phyloP scores from a whole-genome alignment of 345 rosid species.

The Fremontodendron californicum region DNA sequence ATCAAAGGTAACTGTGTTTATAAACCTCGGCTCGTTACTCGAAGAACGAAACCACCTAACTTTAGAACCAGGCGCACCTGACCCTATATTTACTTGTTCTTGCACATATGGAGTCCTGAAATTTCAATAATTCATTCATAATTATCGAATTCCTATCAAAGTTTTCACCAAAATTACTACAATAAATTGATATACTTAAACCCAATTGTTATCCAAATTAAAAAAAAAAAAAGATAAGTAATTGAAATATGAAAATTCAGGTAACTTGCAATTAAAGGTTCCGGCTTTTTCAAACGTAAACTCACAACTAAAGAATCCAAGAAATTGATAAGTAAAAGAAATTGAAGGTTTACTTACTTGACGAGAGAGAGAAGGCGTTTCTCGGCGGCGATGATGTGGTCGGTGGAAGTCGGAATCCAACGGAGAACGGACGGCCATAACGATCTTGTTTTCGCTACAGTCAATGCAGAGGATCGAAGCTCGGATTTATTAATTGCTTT shows the following conservation, averaged over 20 bases:
- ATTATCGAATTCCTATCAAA: background rate
- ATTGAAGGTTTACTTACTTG: conserved; percentile 40
- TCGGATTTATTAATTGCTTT: conserved; percentile 51
- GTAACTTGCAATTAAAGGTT: background rate
- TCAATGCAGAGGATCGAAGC: conserved; percentile 38
- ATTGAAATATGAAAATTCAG: background rate
- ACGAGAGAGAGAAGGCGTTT: conserved; percentile 85
- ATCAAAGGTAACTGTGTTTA: conserved; percentile 80
- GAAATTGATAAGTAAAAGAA: background rate
- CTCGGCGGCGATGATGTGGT: conserved; percentile 86
- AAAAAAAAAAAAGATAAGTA: background rate
- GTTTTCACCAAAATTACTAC: background rate
- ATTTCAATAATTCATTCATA: conserved; percentile 14
- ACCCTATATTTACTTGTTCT: conserved; percentile 84
- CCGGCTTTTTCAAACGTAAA: background rate
- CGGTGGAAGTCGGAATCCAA: conserved; percentile 96
- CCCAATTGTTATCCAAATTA: background rate
- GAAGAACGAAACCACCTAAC: conserved; percentile 86
- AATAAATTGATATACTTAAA: background rate
- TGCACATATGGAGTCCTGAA: conserved; percentile 83
- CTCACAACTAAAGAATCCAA: background rate
- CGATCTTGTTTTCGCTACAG: conserved; percentile 44
- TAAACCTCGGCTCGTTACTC: conserved; percentile 70
- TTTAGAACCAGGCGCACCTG: conserved; percentile 91
- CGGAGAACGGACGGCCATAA: conserved; percentile 89